These are phyloP conservation scores for Beauveria australis DNA, from an alignment of 2,329 filamentous ascomycete species.

Conservation along the genomic window DNA sequence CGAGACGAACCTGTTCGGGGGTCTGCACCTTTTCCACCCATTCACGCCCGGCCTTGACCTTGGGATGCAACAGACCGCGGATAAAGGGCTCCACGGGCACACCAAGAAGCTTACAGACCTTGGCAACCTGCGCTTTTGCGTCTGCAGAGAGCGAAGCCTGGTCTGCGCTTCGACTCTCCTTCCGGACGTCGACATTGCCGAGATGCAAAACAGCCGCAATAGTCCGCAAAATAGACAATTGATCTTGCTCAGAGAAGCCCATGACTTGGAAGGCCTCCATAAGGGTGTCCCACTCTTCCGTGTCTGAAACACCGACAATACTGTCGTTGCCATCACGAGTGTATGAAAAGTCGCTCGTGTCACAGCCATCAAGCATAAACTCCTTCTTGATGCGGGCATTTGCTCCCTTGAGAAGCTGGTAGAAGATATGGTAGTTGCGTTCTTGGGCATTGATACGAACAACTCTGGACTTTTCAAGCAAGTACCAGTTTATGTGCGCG, in stretches of 20 bases:
- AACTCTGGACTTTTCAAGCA: conserved; percentile 95
- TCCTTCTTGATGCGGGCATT: conserved; percentile 64
- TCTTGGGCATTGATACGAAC: conserved; percentile 81
- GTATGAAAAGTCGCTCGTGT: conserved; percentile 84
- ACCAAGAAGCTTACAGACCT: conserved; percentile 75
- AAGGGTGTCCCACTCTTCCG: conserved; percentile 79
- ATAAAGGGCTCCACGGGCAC: conserved; percentile 80
- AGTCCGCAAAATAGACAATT: conserved; percentile 73
- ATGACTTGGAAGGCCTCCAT: conserved; percentile 93
- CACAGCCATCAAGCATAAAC: conserved; percentile 65
- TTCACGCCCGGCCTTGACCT: conserved; percentile 89
- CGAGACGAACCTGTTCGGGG: conserved; percentile 85
- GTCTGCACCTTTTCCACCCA: conserved; percentile 99
- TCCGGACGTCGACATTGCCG: conserved; percentile 82
- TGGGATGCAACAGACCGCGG: conserved; percentile 81
- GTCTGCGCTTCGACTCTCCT: conserved; percentile 84
- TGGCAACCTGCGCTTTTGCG: conserved; percentile 64
- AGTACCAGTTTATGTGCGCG: conserved; percentile 97
- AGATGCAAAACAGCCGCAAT: conserved; percentile 88
- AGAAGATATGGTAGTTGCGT: conserved; percentile 96
- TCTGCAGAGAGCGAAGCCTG: conserved; percentile 77
- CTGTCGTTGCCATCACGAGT: conserved; percentile 85
- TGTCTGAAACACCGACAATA: conserved; percentile 83
- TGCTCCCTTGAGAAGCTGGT: conserved; percentile 84
- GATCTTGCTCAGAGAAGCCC: conserved; percentile 82